Evolutionary conservation across 495 filamentous ascomycete species (phyloP).

Genomic region (Neurospora intermedia): DNA sequence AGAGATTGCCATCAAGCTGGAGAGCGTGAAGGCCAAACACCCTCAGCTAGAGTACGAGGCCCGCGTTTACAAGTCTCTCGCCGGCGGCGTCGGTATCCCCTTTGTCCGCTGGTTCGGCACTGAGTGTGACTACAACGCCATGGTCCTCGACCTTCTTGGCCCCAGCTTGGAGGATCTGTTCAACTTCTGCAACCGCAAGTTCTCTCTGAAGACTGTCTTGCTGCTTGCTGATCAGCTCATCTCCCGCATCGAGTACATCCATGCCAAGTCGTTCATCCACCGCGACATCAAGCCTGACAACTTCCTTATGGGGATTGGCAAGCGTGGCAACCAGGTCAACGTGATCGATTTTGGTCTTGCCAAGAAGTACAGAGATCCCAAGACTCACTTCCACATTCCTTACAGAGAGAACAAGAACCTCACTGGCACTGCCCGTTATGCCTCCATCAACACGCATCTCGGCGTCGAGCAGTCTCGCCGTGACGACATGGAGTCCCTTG

Average conservation of each 20-base stretch:
- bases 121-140: conserved; percentile 99
- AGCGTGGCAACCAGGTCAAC: conserved; percentile 99
- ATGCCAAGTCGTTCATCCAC: conserved; percentile 99
- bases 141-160: conserved; percentile 97
- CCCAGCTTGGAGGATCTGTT: conserved; percentile 99
- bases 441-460: conserved; percentile 97
- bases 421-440: conserved; percentile 97
- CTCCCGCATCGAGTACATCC: conserved; percentile 99
- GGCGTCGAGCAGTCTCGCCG: conserved; percentile 98
- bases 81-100: conserved; percentile 95
- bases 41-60: conserved; percentile 99
- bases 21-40: conserved; percentile 99
- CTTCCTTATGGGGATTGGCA: conserved; percentile 99
- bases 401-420: conserved; percentile 99
- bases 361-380: conserved; percentile 99
- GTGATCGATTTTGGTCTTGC: conserved; percentile 99
- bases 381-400: conserved; percentile 99
- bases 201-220: conserved; percentile 98
- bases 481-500: conserved; percentile 99
- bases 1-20: conserved; percentile 99
- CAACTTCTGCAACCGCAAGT: conserved; percentile 99
- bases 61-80: conserved; percentile 98
- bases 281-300: conserved; percentile 99
- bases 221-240: conserved; percentile 98
- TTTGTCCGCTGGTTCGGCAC: conserved; percentile 99